Percentiles rank a stretch among this genome's conserved stretches.
These are phyloP conservation scores for Ilyonectria robusta DNA, from an alignment of 2,329 filamentous ascomycete species.

Conservation along the genomic window DNA sequence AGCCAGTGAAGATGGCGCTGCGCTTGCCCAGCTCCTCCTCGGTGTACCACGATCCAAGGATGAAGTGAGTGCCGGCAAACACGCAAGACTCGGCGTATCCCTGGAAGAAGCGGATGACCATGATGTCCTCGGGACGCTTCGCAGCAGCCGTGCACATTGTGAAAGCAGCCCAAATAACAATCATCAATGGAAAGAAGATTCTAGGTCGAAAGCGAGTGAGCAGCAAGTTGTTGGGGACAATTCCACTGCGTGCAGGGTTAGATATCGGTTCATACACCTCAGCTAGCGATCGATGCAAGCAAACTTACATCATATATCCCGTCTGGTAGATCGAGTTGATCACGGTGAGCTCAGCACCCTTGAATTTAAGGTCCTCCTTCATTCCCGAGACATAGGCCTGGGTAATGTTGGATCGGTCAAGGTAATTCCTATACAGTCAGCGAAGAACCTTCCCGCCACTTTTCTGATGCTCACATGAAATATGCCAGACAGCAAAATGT, in stretches of 20 bases:
- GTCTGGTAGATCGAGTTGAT: slow-evolving; percentile 28
- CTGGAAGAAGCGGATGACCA: slow-evolving; percentile 39
- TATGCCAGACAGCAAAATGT: slow-evolving; percentile 51
- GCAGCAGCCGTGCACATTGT: slow-evolving; percentile 63
- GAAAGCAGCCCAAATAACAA: slow-evolving; percentile 70
- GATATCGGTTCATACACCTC: slow-evolving; percentile 48
- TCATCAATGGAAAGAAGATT: slow-evolving; percentile 71
- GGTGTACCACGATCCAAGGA: slow-evolving; percentile 66
- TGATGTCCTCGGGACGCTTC: slow-evolving; percentile 46
- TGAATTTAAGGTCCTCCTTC: slow-evolving; percentile 65
- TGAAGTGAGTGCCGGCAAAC: slow-evolving; percentile 47
- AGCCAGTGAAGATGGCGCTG: slow-evolving; percentile 69
- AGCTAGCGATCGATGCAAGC: slow-evolving; percentile 62
- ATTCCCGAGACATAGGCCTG: slow-evolving; percentile 56
- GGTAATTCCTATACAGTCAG: slow-evolving; percentile 54
- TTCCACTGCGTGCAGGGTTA: slow-evolving; percentile 56
- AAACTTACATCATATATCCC: slow-evolving; percentile 52
- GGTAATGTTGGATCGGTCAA: slow-evolving; percentile 47
- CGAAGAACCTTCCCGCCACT: slow-evolving; percentile 44
- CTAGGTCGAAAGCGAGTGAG: slow-evolving; percentile 71
- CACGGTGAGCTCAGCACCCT: slow-evolving; percentile 63
- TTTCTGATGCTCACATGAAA: slow-evolving; percentile 44
- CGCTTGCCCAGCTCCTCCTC: slow-evolving; percentile 68
- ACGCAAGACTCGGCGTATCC: slow-evolving; percentile 40
- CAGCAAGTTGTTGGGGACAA: slow-evolving; percentile 69